Conservation (phyloP, 176 grass and related monocot genomes). For the Calamus simplicifolius region DNA sequence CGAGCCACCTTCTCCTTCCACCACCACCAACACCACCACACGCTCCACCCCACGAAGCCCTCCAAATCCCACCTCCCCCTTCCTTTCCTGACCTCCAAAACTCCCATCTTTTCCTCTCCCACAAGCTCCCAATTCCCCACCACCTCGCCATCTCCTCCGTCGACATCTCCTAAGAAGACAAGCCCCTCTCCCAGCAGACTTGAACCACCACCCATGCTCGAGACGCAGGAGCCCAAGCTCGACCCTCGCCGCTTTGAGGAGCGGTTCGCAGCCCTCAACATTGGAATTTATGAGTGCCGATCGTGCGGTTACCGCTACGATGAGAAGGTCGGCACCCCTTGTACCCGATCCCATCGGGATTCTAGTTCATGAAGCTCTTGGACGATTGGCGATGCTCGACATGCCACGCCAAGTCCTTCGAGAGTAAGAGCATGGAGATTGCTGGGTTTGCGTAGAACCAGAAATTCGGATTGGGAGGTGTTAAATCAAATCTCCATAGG, state of each 20-base stretch:
- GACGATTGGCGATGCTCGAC: slow-evolving; percentile 84
- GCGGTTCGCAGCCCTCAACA: slow-evolving; percentile 87
- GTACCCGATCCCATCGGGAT: slow-evolving; percentile 69
- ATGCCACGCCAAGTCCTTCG: slow-evolving; percentile 69
- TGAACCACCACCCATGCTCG: neutral
- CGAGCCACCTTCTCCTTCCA: slow-evolving; percentile 32
- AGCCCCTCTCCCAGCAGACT: slow-evolving; percentile 16
- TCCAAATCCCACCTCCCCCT: neutral
- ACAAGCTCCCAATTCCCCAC: slow-evolving; percentile 7
- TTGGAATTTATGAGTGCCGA: slow-evolving; percentile 71
- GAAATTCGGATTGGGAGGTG: slow-evolving; percentile 79
- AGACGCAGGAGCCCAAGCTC: slow-evolving; percentile 14
- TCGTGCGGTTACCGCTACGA: slow-evolving; percentile 85
- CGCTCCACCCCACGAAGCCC: slow-evolving; percentile 15
- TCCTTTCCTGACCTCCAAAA: neutral
- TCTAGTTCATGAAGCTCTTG: slow-evolving; percentile 62
- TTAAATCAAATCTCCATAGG: no score
- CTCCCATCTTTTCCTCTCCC: slow-evolving; percentile 10
- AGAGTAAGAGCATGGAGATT: slow-evolving; percentile 89
- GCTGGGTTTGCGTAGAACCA: slow-evolving; percentile 89
- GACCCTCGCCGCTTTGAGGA: slow-evolving; percentile 66
- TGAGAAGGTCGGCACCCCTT: slow-evolving; percentile 58
- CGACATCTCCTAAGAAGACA: slow-evolving; percentile 75
- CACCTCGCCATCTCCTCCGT: slow-evolving; percentile 38
- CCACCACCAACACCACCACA: slow-evolving; percentile 24